Conservation (phyloP, 805 yeast genomes). For the Yarrowia divulgata region DNA sequence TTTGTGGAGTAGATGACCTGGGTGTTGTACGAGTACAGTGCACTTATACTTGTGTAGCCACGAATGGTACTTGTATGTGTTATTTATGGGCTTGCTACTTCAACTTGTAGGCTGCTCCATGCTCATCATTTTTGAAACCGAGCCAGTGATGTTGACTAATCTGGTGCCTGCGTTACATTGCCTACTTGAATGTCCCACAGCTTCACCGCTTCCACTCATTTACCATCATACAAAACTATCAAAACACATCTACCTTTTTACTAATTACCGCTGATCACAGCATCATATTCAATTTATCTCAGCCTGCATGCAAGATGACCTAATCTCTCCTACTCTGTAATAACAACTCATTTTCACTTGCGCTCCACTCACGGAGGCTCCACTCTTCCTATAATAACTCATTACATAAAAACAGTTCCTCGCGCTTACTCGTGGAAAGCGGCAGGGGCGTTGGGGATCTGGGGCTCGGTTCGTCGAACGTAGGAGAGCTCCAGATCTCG, state of each 20-base stretch:
- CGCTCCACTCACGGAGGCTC: conserved; percentile 37
- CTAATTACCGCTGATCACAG: conserved; percentile 15
- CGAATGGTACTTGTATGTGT: too few species aligned
- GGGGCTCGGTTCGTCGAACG: conserved; percentile 54
- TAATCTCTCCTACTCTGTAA: conserved; percentile 35
- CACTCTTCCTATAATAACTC: conserved; percentile 38
- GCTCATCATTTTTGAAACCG: too few species aligned
- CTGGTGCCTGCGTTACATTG: too few species aligned
- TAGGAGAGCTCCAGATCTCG: conserved; percentile 72
- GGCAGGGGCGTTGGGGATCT: conserved; percentile 37
- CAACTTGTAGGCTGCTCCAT: too few species aligned
- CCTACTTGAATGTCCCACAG: too few species aligned
- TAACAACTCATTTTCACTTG: conserved; percentile 31
- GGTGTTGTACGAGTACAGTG: too few species aligned
- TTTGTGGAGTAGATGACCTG: background rate
- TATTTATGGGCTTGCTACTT: too few species aligned
- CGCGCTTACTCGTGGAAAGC: conserved; percentile 33
- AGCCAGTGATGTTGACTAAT: too few species aligned
- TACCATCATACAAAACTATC: too few species aligned
- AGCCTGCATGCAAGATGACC: conserved; percentile 37
- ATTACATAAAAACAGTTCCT: conserved; percentile 27
- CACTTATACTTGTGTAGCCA: too few species aligned
- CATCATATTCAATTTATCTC: conserved; percentile 32
- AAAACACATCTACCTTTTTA: background rate
- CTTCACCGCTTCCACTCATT: too few species aligned